Base-by-base conservation (phyloP, 31 red algal species). In the Endocladia muricata region DNA sequence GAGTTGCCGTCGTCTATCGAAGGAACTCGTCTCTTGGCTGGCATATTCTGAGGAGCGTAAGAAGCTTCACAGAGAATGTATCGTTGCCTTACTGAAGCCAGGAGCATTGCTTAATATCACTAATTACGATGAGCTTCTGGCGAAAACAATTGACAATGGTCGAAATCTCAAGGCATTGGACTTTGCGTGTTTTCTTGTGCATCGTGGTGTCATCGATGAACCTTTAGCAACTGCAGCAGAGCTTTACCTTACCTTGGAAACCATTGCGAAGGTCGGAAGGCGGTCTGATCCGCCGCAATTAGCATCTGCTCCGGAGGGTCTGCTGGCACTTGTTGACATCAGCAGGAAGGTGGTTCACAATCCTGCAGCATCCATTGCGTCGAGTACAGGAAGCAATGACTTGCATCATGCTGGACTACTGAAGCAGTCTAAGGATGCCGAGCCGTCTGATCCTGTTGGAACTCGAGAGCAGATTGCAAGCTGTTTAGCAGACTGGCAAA, bases 11-110 rank as follows among this genome's bases (percentile, higher is more conserved):
- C 78, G 88, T 31, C 52, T 97, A 26, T 79, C 83, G 21, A 77
- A 84, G 57, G 94, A 97, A 49, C 78, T 97, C 52, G 88, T 81
- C 13, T 82, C 77, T 19, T 97, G 94, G 94, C 56, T 94, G 47
- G 78, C 92, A 29, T 94, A 76, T 73, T 88, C 84, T 2, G 92
- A 94, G 28, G 92, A 88, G 29, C 57, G 55, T 21, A 84, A 79
- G 51, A 88, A 88, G 63, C 58, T 84, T 7, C 73, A 94, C 66
- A 65, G 86, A 26, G 85, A 94, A 59, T 77, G 70, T 34, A 86
- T 88, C 13, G 68, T 89, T 29, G 84, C 78, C 13, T 73, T 94
- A 4, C 65, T 94, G 3, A 83, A 68, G 63, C 77, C 78, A 39
- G 74, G 76, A 11, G 70, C 76, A 28, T 49, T 94, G 61, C 54